Percentiles rank a stretch among this genome's conserved stretches.
phyloP scores from a whole-genome alignment of 495 filamentous ascomycete genomes.

The Penicillium cataractarum region DNA sequence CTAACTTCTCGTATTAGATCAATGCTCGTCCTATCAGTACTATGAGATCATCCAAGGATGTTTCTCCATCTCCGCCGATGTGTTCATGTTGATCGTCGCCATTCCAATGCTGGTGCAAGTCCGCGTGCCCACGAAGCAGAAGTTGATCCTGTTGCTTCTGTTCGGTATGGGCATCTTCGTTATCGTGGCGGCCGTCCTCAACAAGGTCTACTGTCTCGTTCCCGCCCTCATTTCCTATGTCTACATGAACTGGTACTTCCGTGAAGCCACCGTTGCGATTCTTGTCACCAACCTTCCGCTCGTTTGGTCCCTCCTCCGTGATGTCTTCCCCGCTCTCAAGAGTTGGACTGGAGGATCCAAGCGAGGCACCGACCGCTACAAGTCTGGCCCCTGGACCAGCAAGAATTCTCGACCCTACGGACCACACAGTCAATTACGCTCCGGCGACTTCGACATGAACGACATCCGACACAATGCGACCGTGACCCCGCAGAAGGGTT shows the following conservation, averaged over 20 bases:
- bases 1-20: constrained; percentile 25
- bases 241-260: constrained; percentile 73
- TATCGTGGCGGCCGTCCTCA: constrained; percentile 65
- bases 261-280: constrained; percentile 68
- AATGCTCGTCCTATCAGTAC: constrained; percentile 56
- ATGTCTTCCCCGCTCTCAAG: constrained; percentile 57
- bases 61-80: constrained; percentile 68
- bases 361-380: constrained; percentile 42
- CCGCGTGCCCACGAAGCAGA: constrained; percentile 57
- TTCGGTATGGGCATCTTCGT: constrained; percentile 68
- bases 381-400: constrained; percentile 42
- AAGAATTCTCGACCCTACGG: constrained; percentile 43
- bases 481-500: constrained; percentile 34
- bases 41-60: constrained; percentile 56
- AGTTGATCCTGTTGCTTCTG: constrained; percentile 56
- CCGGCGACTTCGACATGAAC: constrained; percentile 41
- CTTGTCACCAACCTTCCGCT: constrained; percentile 69
- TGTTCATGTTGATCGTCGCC: constrained; percentile 65
- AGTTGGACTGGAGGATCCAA: constrained; percentile 52
- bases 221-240: constrained; percentile 49
- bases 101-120: constrained; percentile 64
- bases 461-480: constrained; percentile 35
- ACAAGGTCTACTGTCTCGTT: constrained; percentile 69
- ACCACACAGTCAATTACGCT: constrained; percentile 35
- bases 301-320: constrained; percentile 64